A percentile compares a stretch with the other conserved stretches of the same genome.
Conservation (phyloP, 495 filamentous ascomycete genomes). For the Podospora bellae-mahoneyi region DNA sequence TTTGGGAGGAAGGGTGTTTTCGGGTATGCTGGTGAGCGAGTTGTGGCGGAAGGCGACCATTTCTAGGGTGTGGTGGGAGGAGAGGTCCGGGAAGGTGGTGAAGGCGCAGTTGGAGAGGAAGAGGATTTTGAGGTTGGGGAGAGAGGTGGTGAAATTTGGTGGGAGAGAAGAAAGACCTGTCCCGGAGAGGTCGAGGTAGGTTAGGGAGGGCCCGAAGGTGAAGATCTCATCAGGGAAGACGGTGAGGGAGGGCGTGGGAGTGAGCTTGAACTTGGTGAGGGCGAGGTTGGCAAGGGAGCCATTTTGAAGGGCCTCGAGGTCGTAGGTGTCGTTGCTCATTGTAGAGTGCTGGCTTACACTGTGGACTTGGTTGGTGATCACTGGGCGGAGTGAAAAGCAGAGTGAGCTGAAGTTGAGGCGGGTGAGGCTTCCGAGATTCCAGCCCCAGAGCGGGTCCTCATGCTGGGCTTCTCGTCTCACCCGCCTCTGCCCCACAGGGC, state of each 20-base stretch:
- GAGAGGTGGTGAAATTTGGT: constrained; percentile 31
- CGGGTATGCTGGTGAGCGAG: constrained; percentile 40
- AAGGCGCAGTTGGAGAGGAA: constrained; percentile 48
- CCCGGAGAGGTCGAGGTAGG: constrained; percentile 46
- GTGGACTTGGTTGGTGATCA: not conserved
- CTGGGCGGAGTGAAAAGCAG: not conserved
- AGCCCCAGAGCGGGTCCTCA: constrained; percentile 7
- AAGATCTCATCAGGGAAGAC: constrained; percentile 43
- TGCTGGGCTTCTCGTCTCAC: not conserved
- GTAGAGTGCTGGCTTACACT: not conserved
- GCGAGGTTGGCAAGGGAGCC: constrained; percentile 30
- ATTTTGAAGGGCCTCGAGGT: constrained; percentile 26
- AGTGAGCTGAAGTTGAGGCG: constrained; percentile 1
- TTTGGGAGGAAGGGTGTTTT: constrained; percentile 38
- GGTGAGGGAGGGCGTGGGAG: constrained; percentile 31
- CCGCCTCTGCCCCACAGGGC: not conserved
- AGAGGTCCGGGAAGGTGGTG: constrained; percentile 40
- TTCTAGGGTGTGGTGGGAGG: constrained; percentile 41
- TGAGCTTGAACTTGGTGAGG: constrained; percentile 38
- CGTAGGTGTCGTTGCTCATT: constrained; percentile 24
- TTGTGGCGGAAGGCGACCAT: constrained; percentile 48
- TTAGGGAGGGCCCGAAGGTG: constrained; percentile 37
- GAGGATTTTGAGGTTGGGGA: constrained; percentile 43
- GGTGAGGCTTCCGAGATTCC: not conserved
- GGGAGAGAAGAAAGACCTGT: constrained; percentile 42